Evolutionary conservation across 352 stramenopile genomes (phyloP).

Genomic region (Plasmopara halstedii): DNA sequence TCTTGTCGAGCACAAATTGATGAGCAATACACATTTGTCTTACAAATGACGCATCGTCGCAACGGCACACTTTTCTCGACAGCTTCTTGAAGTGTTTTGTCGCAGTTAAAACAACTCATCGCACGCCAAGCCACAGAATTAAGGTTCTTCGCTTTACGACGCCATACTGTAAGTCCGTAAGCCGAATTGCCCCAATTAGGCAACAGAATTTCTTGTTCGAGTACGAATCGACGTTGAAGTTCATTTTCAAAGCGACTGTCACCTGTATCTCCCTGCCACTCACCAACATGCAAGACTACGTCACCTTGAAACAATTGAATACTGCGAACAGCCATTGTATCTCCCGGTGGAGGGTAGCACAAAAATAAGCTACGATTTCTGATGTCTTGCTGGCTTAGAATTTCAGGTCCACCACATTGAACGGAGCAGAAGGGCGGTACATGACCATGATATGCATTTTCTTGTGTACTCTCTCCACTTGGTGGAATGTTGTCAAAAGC

Average conservation of each 20-base stretch:
- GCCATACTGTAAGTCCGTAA: slow-evolving; percentile 68
- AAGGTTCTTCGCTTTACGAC: slow-evolving; percentile 25
- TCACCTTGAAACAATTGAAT: slow-evolving; percentile 57
- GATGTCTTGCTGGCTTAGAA: slow-evolving; percentile 35
- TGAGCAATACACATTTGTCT: slow-evolving; percentile 77
- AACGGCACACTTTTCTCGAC: slow-evolving; percentile 34
- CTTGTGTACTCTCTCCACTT: slow-evolving; percentile 14
- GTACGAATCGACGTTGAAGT: slow-evolving; percentile 40
- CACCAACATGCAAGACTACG: slow-evolving; percentile 58
- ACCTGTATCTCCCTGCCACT: slow-evolving; percentile 75
- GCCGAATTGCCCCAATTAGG: slow-evolving; percentile 79
- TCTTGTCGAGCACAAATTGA: slow-evolving; percentile 34
- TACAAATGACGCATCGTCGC: slow-evolving; percentile 62
- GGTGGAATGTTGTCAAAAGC: slow-evolving; percentile 57
- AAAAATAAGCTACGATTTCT: slow-evolving; percentile 46
- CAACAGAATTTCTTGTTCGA: slow-evolving; percentile 46
- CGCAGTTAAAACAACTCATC: slow-evolving; percentile 53
- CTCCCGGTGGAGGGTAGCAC: slow-evolving; percentile 58
- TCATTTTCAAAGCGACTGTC: slow-evolving; percentile 60
- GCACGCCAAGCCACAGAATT: slow-evolving; percentile 12
- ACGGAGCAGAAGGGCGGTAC: slow-evolving; percentile 61
- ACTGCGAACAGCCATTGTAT: slow-evolving; percentile 54
- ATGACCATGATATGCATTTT: slow-evolving; percentile 55
- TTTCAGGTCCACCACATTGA: slow-evolving; percentile 44
- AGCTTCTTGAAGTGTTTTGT: slow-evolving; percentile 30